A percentile compares a stretch with the other conserved stretches of the same genome.
These are phyloP conservation scores for Speleostelium caveatum DNA, from an alignment of 78 protist genomes.

Conservation along the genomic window DNA sequence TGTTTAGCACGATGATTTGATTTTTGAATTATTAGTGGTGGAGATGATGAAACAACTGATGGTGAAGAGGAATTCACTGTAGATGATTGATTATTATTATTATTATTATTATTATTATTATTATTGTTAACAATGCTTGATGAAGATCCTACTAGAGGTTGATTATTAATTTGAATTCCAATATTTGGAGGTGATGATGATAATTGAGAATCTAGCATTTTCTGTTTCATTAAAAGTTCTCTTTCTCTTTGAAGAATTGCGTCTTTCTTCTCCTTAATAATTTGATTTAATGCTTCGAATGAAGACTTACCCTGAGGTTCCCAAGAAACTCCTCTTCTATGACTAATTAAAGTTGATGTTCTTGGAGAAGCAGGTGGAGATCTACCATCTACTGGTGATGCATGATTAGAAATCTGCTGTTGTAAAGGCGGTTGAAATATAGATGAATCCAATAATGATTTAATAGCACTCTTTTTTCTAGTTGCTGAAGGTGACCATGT, in stretches of 20 bases:
- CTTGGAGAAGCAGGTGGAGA: slow-evolving; percentile 49
- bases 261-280: slow-evolving; percentile 73
- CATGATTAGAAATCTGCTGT: too few relatives aligned
- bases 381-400: neutral
- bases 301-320: slow-evolving; percentile 57
- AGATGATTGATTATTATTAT: slow-evolving; percentile 11
- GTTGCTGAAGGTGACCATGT: slow-evolving; percentile 7
- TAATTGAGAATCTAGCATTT: neutral
- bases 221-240: slow-evolving; percentile 30
- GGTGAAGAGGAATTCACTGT: neutral
- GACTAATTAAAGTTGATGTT: slow-evolving; percentile 9
- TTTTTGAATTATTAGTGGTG: neutral
- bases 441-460: neutral
- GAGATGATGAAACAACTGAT: neutral
- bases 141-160: neutral
- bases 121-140: neutral
- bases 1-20: slow-evolving; percentile 14
- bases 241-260: slow-evolving; percentile 36
- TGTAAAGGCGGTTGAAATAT: neutral
- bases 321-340: slow-evolving; percentile 64
- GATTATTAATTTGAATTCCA: neutral
- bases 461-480: neutral
- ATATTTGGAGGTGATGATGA: neutral
- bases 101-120: neutral
- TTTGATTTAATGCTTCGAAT: slow-evolving; percentile 48